Evolutionary conservation across 768 basidiomycete genomes (phyloP), one percentile per base, ranked within the genome.

Genomic region (Tylopilus rubrobrunneus): DNA sequence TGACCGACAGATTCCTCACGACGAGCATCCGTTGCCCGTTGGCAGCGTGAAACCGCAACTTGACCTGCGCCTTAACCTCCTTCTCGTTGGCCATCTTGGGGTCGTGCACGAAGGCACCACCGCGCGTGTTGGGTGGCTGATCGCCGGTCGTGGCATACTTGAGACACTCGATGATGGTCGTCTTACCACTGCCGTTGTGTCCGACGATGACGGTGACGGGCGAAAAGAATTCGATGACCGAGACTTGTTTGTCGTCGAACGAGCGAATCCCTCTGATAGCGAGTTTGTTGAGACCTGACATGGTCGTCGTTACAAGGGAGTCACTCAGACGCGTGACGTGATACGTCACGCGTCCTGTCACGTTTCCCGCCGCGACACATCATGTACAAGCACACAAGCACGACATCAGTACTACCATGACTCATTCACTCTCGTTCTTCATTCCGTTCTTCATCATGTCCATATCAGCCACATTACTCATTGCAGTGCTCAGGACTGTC

Each of bases 11-110:
- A 63, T 95, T 95, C 48, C 97, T 82, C 44, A 87, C 85, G 49
- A 87, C 94, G 37, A 93, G 76, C 94, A 98, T 98, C 17, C 87
- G 79, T 25, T 81, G 81, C n/a, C 88, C 84, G 62, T 94, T 94
- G 14, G 91, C 89, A 51, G 95, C 90, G 66, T 81, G 77, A 72
- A 99, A 99, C 21, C 96, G 83, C 36, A 99, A 76, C 69, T 93
- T 94, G 60, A 99, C 97, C 73, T 98, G 95, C 2, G 97, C 97
- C 73, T 96, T 98, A 62, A 99, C 96, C 67, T 98, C 96, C 67
- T 95, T 96, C 78, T 98, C 94, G 66, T 96, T 95, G 7, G 97
- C 97, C 85, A 99, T 96, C 78, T 97, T 97, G 2, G 97, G 97
- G 72, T 99, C 97, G 70, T 99, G 97, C 4, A 99, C 74, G 71